Base-by-base conservation (phyloP, 768 basidiomycete species). In the Lentinula lateritia region DNA sequence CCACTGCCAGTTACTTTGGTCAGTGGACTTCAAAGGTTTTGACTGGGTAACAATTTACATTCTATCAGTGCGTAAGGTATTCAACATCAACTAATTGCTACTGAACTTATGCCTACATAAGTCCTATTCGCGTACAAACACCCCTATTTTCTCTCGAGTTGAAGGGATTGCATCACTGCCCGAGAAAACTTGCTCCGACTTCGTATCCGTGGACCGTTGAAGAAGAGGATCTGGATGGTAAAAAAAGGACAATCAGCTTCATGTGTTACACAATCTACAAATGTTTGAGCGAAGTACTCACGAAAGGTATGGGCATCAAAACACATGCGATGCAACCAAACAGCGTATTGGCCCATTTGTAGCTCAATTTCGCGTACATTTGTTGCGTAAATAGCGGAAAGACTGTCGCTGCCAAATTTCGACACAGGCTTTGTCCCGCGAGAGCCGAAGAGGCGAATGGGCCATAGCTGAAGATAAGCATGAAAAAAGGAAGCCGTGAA, bases 391-490 rank as follows among this genome's bases (percentile, higher is more conserved):
- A 89, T 8, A 90, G 76, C 0, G 88, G 83, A 71, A 90, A 89
- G 10, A 74, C 76, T 12, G 76, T 76, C 0, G 75, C 83, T 0
- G 76, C 66, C 18, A 85, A 60, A 62, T 84, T 85, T 38, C 87
- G 76, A 60, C 80, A 78, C 60, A 88, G 74, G 66, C 82, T 85
- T 69, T 89, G 87, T 1, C 83, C 88, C 1, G 88, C 88, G 16
- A 88, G 72, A 10, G 87, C 88, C 0, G 85, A 87, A 0, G 86
- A 88, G 6, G 88, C 87, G 68, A 83, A 89, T 5, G 80, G 79
- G 2, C 83, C 82, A 61, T 84, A 84, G 64, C 83, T 76, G 54
- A 23, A 32, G 12, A 15, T 7, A 35, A 15, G n/a, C 20, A 34
- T 20, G 18, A 57, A 41, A 32, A 3, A 61, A 23, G 41, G 15